Evolutionary conservation across 2,329 filamentous ascomycete genomes (phyloP).

Genomic region (Phaeosphaeriaceae sp.): DNA sequence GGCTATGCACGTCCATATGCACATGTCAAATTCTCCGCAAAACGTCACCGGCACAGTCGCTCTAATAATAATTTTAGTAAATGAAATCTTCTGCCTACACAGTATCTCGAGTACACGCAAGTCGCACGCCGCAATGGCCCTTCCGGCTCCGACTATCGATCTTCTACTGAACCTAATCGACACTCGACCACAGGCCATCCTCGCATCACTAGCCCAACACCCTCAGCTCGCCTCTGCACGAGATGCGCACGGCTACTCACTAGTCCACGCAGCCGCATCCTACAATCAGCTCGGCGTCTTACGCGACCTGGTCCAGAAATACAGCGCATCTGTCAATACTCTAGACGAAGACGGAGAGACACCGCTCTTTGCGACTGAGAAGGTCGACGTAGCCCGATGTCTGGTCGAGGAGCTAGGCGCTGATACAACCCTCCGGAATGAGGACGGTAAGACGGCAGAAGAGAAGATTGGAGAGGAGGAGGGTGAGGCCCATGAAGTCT

Average conservation of each 20-base stretch:
- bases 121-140: conserved; percentile 29
- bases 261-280: conserved; percentile 90
- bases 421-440: conserved; percentile 69
- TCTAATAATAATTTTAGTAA: background rate
- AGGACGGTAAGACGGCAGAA: conserved; percentile 78
- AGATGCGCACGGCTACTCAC: conserved; percentile 92
- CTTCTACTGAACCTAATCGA: conserved; percentile 68
- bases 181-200: conserved; percentile 76
- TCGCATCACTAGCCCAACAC: conserved; percentile 75
- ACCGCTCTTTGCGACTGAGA: conserved; percentile 91
- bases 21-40: conserved; percentile 4
- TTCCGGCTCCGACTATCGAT: conserved; percentile 52
- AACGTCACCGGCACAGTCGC: conserved; percentile 2
- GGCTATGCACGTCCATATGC: background rate
- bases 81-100: too few species aligned
- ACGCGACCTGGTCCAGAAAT: conserved; percentile 74
- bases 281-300: conserved; percentile 88
- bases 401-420: conserved; percentile 83
- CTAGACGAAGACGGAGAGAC: conserved; percentile 92
- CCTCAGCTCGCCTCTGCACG: conserved; percentile 79
- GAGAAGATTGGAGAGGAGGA: conserved; percentile 80
- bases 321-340: conserved; percentile 79
- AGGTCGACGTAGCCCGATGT: conserved; percentile 74
- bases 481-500: conserved; percentile 77
- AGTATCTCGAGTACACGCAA: too few species aligned